Percentiles rank a stretch among this genome's conserved stretches.
phyloP scores from a whole-genome alignment of 2,329 filamentous ascomycete genomes.

The Cladosporium sp. region DNA sequence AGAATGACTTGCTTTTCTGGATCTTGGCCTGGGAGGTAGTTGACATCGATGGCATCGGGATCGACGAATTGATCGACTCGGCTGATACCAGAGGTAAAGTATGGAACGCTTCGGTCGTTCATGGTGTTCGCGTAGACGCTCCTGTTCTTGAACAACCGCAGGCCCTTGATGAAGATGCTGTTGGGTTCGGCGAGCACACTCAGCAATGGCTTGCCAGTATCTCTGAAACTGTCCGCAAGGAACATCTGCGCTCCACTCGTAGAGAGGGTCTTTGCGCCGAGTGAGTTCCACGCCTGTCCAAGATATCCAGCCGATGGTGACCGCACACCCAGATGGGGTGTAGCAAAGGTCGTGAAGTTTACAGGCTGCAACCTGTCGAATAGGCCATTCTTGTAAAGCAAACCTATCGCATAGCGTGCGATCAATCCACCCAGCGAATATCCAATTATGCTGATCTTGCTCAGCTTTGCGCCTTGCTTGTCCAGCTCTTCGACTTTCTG shows the following conservation, averaged over 20 bases:
- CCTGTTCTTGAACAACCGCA: conserved; percentile 73
- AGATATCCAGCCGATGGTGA: conserved; percentile 46
- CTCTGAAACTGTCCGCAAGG: conserved; percentile 79
- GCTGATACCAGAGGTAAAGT: conserved; percentile 79
- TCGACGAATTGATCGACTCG: conserved; percentile 76
- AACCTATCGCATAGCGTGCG: conserved; percentile 79
- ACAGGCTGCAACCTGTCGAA: conserved; percentile 79
- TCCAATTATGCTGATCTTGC: conserved; percentile 80
- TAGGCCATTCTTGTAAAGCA: conserved; percentile 77
- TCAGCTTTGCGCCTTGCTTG: conserved; percentile 67
- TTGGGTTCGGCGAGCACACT: conserved; percentile 78
- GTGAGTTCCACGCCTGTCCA: conserved; percentile 63
- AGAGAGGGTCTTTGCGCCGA: conserved; percentile 77
- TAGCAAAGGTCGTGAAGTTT: conserved; percentile 92
- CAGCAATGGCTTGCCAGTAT: conserved; percentile 77
- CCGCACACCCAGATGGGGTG: conserved; percentile 64
- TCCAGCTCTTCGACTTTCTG: conserved; percentile 56
- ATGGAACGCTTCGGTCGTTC: conserved; percentile 79
- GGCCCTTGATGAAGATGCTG: conserved; percentile 80
- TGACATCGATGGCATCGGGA: conserved; percentile 65
- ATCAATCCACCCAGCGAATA: conserved; percentile 90
- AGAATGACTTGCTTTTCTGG: conserved; percentile 69
- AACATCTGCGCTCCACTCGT: conserved; percentile 86
- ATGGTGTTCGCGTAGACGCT: conserved; percentile 82
- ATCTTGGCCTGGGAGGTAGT: conserved; percentile 69